Percentiles rank a stretch among this genome's conserved stretches.
Conservation (phyloP, 1,139 yeast species). For the Geotrichum aggregatum region DNA sequence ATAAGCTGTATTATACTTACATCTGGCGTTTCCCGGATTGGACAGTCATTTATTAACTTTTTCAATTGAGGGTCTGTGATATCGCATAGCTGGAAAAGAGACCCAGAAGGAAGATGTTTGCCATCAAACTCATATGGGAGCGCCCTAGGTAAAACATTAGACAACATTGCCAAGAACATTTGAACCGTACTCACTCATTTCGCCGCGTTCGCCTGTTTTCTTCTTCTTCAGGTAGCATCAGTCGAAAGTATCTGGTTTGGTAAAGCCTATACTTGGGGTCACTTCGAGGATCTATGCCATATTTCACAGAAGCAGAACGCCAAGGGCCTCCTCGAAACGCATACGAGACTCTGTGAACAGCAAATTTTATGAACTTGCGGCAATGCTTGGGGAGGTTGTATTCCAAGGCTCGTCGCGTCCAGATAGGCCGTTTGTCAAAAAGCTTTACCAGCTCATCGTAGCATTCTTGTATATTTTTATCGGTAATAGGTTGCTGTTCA, state of each 20-base stretch:
- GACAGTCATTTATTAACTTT: slow-evolving; percentile 45
- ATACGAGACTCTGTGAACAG: slow-evolving; percentile 79
- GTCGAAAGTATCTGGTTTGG: slow-evolving; percentile 81
- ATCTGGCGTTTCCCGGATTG: slow-evolving; percentile 36
- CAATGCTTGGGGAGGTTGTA: slow-evolving; percentile 49
- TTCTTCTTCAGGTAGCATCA: slow-evolving; percentile 20
- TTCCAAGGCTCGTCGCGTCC: slow-evolving; percentile 75
- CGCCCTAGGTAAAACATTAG: neutral
- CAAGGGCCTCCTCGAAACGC: slow-evolving; percentile 88
- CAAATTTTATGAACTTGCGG: slow-evolving; percentile 54
- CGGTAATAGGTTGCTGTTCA: slow-evolving; percentile 36
- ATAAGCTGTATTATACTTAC: slow-evolving; percentile 18
- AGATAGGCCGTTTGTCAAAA: slow-evolving; percentile 71
- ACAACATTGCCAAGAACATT: slow-evolving; percentile 24
- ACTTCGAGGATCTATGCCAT: slow-evolving; percentile 72
- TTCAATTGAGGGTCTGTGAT: slow-evolving; percentile 61
- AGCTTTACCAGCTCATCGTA: slow-evolving; percentile 50
- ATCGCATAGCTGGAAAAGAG: slow-evolving; percentile 80
- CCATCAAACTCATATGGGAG: slow-evolving; percentile 69
- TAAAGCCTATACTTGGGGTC: slow-evolving; percentile 55
- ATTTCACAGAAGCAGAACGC: slow-evolving; percentile 79
- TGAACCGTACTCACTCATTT: neutral
- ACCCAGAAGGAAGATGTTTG: slow-evolving; percentile 57
- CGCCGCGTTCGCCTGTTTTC: slow-evolving; percentile 14
- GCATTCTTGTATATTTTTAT: slow-evolving; percentile 40